Evolutionary conservation across 2,329 filamentous ascomycete genomes (phyloP), one percentile per base, ranked within the genome.

Genomic region (Aureobasidium zeae): DNA sequence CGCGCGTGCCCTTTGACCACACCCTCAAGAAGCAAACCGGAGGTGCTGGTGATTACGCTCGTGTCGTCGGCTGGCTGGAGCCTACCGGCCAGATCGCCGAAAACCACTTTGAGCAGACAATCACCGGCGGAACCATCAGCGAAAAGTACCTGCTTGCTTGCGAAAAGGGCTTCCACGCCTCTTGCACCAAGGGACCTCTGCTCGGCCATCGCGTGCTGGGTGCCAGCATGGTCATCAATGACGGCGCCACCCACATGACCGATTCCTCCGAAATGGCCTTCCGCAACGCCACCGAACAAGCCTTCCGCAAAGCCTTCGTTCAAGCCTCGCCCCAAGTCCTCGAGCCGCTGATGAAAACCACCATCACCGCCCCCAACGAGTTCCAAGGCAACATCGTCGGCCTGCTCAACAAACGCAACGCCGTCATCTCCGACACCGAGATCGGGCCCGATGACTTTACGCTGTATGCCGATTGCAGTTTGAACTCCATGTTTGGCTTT

Each of bases 401-500:
- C 57, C 69, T 98, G 37, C 74, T 98, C 69, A 98, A 96, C 72
- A 98, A 98, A 78, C 81, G 91, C 51, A 91, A 87, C 58, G 87
- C 89, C 25, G 83, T 86, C 38, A 96, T 98, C 57, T 83, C 87
- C 61, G 91, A 98, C 58, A 95, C 88, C 5, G 91, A 98, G 60
- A 87, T 91, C 54, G 88, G 88, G 24, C 73, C 80, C 12, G 91
- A 98, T 58, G 91, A 98, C 59, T 96, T 98, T 59, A 94, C 86
- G 5, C 75, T 96, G 47, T 78, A 81, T 45, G 88, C 87, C 19
- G 91, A 96, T 67, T 94, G 87, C 70, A 88, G 82, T 62, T 67
- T 98, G 62, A 94, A 96, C 63, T 79, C 82, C 62, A 98, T 98
- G 91, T 98, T 98, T 63, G 91, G 91, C 51, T 96, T 98, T 69